phyloP scores from a whole-genome alignment of 306 rosid species.

The Ormosia emarginata region DNA sequence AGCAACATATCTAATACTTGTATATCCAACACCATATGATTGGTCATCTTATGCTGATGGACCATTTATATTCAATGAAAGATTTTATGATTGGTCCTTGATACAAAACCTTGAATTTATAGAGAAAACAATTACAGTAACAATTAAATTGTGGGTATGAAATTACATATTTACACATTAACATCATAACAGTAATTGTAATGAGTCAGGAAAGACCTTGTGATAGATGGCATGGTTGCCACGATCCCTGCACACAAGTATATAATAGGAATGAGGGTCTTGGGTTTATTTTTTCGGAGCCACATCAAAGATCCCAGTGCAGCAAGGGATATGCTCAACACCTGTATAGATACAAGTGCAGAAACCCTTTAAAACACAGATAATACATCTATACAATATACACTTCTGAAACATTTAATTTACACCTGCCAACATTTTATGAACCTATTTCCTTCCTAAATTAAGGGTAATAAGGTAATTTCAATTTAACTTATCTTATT shows the following conservation, averaged over 20 bases:
- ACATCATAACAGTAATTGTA: not conserved
- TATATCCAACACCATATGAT: not conserved
- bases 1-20: constrained; percentile 4
- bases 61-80: not conserved
- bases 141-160: not conserved
- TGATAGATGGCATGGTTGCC: constrained; percentile 97
- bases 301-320: constrained; percentile 96
- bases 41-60: not conserved
- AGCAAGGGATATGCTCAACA: constrained; percentile 89
- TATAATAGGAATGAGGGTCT: constrained; percentile 80
- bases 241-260: constrained; percentile 74
- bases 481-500: no score
- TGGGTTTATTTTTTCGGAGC: constrained; percentile 97
- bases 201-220: constrained; percentile 61
- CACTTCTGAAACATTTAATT: no score
- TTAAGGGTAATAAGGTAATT: no score
- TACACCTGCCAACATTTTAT: no score
- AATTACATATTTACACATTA: not conserved
- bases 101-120: not conserved
- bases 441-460: no score
- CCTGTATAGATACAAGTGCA: constrained; percentile 48
- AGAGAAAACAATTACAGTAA: not conserved
- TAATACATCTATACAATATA: not conserved
- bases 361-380: constrained; percentile 12
- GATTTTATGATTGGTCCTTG: not conserved